Evolutionary conservation across 2,329 filamentous ascomycete species (phyloP).

Genomic region (Xylaria sp.): DNA sequence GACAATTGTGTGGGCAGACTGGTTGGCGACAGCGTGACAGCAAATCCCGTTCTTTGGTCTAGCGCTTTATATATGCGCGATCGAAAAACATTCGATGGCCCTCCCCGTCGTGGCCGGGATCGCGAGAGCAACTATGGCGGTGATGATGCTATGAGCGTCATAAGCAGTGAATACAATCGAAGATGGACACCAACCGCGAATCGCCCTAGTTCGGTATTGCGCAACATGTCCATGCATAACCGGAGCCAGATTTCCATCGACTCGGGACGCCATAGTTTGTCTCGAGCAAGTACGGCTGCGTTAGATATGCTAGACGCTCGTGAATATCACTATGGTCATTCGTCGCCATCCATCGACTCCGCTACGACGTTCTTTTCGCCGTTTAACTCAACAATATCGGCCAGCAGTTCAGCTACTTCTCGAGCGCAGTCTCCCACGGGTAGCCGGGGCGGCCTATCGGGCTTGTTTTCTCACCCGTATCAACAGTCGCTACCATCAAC

Average conservation of each 20-base stretch:
- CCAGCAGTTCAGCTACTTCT: slow-evolving; percentile 69
- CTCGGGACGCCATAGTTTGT: slow-evolving; percentile 71
- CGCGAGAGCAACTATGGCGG: slow-evolving; percentile 58
- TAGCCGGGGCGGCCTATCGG: slow-evolving; percentile 68
- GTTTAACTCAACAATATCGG: slow-evolving; percentile 75
- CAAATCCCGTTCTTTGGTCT: slow-evolving; percentile 90
- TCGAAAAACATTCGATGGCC: slow-evolving; percentile 68
- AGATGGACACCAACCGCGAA: slow-evolving; percentile 57
- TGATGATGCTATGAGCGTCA: slow-evolving; percentile 64
- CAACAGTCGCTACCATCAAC: slow-evolving; percentile 58
- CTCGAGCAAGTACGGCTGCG: slow-evolving; percentile 66
- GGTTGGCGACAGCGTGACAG: slow-evolving; percentile 83
- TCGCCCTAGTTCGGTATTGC: slow-evolving; percentile 64
- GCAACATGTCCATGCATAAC: slow-evolving; percentile 69
- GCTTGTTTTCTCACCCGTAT: slow-evolving; percentile 59
- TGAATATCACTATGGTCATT: slow-evolving; percentile 75
- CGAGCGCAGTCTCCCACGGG: slow-evolving; percentile 71
- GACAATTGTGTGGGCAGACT: slow-evolving; percentile 87
- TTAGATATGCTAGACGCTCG: slow-evolving; percentile 76
- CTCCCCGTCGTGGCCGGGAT: slow-evolving; percentile 54
- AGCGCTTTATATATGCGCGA: slow-evolving; percentile 89
- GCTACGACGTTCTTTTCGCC: slow-evolving; percentile 90
- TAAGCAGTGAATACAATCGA: slow-evolving; percentile 67
- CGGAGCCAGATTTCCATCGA: slow-evolving; percentile 77
- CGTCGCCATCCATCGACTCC: slow-evolving; percentile 79